A percentile compares a stretch with the other conserved stretches of the same genome.
phyloP scores from a whole-genome alignment of 345 rosid species.

The Durio zibethinus region DNA sequence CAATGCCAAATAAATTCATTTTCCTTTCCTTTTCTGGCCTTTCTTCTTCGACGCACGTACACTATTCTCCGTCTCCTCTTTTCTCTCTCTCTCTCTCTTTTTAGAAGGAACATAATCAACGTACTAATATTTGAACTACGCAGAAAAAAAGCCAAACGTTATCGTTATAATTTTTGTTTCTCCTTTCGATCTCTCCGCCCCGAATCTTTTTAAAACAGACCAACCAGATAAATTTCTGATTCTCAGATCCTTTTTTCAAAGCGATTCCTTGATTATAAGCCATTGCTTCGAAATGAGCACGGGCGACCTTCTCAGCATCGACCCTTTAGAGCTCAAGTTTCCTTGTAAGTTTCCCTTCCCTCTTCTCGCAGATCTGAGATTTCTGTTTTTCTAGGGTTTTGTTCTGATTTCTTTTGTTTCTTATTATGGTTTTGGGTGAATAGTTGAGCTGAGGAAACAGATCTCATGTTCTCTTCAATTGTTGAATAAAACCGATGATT shows the following conservation, averaged over 20 bases:
- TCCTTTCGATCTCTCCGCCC: constrained; percentile 15
- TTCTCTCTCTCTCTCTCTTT: not conserved
- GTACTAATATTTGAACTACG: too few relatives aligned
- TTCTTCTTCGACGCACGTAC: constrained; percentile 7
- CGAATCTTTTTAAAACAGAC: not conserved
- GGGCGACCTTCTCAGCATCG: constrained; percentile 70
- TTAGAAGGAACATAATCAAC: not conserved
- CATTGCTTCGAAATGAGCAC: constrained; percentile 45
- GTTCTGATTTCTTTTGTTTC: not conserved
- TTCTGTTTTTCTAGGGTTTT: constrained; percentile 20
- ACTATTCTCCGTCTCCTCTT: not conserved
- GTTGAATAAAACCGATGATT: constrained; percentile 57
- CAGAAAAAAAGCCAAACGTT: too few relatives aligned
- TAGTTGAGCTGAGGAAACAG: constrained; percentile 88
- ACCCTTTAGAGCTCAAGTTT: constrained; percentile 75
- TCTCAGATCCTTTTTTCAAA: constrained; percentile 11
- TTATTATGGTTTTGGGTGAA: constrained; percentile 19
- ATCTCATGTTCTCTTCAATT: constrained; percentile 75
- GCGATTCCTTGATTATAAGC: not conserved
- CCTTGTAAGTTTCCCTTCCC: constrained; percentile 41
- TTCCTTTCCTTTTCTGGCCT: too few relatives aligned
- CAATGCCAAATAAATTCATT: too few relatives aligned
- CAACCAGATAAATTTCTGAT: not conserved
- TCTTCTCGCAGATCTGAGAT: constrained; percentile 5
- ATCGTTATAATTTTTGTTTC: not conserved